Evolutionary conservation across 768 basidiomycete species (phyloP).

Genomic region (Megacollybia marginata): DNA sequence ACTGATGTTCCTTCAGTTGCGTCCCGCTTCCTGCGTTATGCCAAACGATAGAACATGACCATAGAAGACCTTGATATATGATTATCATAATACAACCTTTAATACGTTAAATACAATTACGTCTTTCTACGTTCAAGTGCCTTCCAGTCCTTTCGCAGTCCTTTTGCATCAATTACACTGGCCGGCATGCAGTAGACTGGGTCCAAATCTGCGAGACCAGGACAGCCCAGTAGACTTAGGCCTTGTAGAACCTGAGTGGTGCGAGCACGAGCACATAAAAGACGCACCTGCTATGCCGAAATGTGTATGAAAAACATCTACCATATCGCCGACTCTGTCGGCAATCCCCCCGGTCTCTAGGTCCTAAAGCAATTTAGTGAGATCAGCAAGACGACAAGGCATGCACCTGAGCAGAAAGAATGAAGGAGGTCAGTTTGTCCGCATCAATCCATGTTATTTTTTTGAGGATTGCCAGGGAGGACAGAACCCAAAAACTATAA

Average conservation of each 20-base stretch:
- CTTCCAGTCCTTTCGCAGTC: conserved; percentile 62
- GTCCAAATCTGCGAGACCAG: conserved; percentile 77
- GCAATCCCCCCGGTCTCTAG: conserved; percentile 88
- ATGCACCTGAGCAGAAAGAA: conserved; percentile 78
- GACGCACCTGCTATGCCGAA: conserved; percentile 81
- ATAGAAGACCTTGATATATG: neutral
- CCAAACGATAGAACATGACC: conserved; percentile 40
- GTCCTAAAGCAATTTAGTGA: conserved; percentile 44
- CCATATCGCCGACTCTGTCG: conserved; percentile 88
- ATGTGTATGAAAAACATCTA: conserved; percentile 94
- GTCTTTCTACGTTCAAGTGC: conserved; percentile 35
- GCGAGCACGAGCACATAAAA: conserved; percentile 1
- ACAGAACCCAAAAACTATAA: conserved; percentile 96
- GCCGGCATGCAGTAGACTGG: conserved; percentile 97
- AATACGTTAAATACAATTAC: neutral
- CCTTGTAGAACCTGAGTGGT: conserved; percentile 33
- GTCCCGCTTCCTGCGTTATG: conserved; percentile 64
- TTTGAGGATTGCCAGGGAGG: conserved; percentile 76
- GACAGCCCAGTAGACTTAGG: conserved; percentile 83
- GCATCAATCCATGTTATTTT: conserved; percentile 85
- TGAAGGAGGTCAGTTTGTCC: conserved; percentile 70
- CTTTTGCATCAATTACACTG: conserved; percentile 56
- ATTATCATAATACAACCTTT: too few relatives aligned
- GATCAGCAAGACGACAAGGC: neutral
- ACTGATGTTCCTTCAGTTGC: conserved; percentile 32